Conservation (phyloP, 345 rosid species). For the Rhizophora apiculata region DNA sequence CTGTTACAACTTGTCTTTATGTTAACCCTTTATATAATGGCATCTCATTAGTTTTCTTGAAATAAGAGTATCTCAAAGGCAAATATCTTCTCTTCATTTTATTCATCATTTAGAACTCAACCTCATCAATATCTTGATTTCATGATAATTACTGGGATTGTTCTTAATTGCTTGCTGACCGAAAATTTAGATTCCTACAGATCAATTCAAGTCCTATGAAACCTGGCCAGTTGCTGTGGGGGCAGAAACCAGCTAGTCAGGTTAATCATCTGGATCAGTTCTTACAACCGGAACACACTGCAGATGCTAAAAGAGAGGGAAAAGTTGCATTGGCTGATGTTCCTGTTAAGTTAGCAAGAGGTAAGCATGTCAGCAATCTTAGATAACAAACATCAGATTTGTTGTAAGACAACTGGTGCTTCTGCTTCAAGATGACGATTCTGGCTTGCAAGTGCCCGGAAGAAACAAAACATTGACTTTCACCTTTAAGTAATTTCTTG, state of each 20-base stretch:
- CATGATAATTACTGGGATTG: no score
- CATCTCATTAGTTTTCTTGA: neutral
- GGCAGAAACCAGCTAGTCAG: conserved; percentile 21
- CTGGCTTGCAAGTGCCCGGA: neutral
- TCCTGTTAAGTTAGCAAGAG: conserved; percentile 10
- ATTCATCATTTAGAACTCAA: neutral
- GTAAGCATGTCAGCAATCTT: conserved; percentile 8
- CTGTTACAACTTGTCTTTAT: no score
- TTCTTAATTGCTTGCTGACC: neutral
- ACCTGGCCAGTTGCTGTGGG: conserved; percentile 30
- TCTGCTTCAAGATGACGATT: neutral
- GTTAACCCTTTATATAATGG: neutral
- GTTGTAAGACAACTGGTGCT: neutral
- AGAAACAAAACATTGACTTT: neutral
- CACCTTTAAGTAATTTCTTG: neutral
- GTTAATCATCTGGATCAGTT: conserved; percentile 1
- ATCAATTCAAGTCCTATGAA: conserved; percentile 35
- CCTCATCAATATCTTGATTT: no score
- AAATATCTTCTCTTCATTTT: neutral
- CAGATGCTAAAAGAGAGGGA: conserved; percentile 9
- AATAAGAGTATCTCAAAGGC: neutral
- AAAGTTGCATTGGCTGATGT: conserved; percentile 3
- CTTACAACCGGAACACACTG: conserved; percentile 14
- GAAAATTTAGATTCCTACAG: conserved; percentile 23
- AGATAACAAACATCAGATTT: neutral